phyloP scores from a whole-genome alignment of 73 alveolate species.

The Paramecium biaurelia region DNA sequence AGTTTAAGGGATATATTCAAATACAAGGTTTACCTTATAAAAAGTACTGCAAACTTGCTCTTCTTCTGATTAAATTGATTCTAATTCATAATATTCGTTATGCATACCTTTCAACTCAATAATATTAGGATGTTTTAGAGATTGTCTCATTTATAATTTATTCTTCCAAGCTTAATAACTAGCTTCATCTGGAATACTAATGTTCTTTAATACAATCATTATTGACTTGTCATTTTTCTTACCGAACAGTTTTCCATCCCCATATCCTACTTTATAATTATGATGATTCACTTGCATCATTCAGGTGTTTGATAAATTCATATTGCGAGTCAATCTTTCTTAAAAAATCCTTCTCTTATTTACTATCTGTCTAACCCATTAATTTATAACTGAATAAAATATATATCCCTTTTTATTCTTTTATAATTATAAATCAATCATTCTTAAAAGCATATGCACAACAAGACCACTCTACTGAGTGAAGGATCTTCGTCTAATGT shows the following conservation, averaged over 20 bases:
- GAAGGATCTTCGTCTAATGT: conserved; percentile 37
- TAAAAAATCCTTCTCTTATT: background rate
- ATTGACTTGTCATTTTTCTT: background rate
- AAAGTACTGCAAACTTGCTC: background rate
- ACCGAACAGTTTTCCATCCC: conserved; percentile 22
- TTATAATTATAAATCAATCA: background rate
- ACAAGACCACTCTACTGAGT: background rate
- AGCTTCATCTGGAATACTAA: background rate
- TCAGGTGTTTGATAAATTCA: background rate
- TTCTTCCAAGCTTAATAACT: background rate
- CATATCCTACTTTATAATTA: background rate
- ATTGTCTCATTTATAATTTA: background rate
- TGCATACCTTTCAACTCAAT: background rate
- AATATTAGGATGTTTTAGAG: background rate
- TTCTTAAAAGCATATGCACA: conserved; percentile 25
- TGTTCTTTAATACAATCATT: background rate
- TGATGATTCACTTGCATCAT: conserved; percentile 11
- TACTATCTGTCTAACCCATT: conserved; percentile 14
- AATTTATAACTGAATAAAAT: background rate
- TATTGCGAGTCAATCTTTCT: background rate
- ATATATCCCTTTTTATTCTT: background rate
- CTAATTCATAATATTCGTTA: background rate
- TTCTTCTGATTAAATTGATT: background rate
- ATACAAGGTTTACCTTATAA: background rate
- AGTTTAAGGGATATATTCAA: conserved; percentile 16